Percentiles rank a stretch among this genome's conserved stretches.
phyloP scores from a whole-genome alignment of 345 rosid genomes.

The Salix purpurea region DNA sequence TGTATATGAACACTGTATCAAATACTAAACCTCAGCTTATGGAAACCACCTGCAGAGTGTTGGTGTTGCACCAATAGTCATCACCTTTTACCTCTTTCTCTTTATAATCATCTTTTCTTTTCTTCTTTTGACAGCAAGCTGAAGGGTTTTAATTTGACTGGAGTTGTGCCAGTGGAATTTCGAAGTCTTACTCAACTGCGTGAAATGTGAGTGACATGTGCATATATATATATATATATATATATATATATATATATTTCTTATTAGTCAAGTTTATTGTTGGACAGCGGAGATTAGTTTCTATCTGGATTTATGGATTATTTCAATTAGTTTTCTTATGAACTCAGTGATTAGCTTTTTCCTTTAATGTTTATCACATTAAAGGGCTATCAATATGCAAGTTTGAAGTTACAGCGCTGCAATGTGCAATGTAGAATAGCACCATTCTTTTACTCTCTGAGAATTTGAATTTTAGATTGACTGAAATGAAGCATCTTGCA shows the following conservation, averaged over 20 bases:
- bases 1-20: neutral
- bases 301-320: neutral
- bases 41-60: neutral
- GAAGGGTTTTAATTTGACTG: slow-evolving; percentile 53
- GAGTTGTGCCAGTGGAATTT: slow-evolving; percentile 61
- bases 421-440: neutral
- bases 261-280: neutral
- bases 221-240: too few relatives aligned
- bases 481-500: neutral
- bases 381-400: neutral
- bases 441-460: neutral
- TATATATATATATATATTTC: neutral
- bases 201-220: slow-evolving; percentile 45
- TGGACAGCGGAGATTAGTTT: neutral
- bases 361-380: neutral
- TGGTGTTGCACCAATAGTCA: neutral
- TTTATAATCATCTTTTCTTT: neutral
- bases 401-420: neutral
- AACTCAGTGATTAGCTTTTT: neutral
- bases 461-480: neutral
- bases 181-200: slow-evolving; percentile 48
- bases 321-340: neutral
- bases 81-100: neutral
- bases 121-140: slow-evolving; percentile 35
- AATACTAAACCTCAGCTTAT: neutral